phyloP scores from a whole-genome alignment of 2,329 filamentous ascomycete species.

The Fonsecaea pedrosoi region DNA sequence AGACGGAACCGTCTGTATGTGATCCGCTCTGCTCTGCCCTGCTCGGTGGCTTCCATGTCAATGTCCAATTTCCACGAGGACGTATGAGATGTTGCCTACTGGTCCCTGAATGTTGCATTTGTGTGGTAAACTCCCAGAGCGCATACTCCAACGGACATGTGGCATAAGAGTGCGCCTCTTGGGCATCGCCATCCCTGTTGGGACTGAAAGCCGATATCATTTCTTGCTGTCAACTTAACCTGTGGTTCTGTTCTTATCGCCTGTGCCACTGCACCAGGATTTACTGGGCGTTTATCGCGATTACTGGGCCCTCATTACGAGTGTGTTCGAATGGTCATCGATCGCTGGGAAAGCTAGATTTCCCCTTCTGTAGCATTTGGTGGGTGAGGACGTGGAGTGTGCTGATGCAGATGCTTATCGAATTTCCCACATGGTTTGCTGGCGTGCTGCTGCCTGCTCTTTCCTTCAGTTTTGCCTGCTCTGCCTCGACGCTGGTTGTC shows the following conservation, averaged over 20 bases:
- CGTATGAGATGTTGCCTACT: neutral
- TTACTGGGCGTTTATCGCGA: neutral
- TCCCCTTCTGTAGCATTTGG: neutral
- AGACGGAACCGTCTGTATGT: no score
- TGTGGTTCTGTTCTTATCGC: neutral
- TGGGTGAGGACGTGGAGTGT: neutral
- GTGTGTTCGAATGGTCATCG: neutral
- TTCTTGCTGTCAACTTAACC: neutral
- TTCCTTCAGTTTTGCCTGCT: conserved; percentile 6
- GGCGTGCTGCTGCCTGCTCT: conserved; percentile 8
- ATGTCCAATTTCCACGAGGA: no score
- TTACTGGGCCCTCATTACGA: neutral
- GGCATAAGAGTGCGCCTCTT: no score
- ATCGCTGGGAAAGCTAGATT: neutral
- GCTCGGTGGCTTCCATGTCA: no score
- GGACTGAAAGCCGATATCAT: neutral
- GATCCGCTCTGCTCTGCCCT: no score
- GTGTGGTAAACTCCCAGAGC: no score
- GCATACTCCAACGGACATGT: no score
- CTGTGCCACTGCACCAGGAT: neutral
- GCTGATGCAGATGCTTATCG: neutral
- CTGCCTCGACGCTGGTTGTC: neutral
- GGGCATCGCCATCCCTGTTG: neutral
- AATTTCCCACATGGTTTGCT: neutral
- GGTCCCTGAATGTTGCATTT: no score